Base-by-base conservation (phyloP, 148 eudicot genomes). In the Cornus suecica region DNA sequence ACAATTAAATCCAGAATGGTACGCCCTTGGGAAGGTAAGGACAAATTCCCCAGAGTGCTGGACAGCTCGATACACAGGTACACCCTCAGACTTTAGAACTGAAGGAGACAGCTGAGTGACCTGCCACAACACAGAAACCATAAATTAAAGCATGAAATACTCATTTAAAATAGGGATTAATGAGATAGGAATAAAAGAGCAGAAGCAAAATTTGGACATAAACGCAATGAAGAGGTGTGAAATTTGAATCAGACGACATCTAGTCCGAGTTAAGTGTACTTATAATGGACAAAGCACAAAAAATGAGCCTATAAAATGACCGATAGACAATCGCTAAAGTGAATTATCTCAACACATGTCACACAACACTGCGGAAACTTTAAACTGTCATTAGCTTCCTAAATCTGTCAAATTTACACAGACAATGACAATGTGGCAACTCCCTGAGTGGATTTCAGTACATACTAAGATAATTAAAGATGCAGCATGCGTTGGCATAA, bases 11-110 rank as follows among this genome's bases (percentile, higher is more conserved):
- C 93, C 90, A 25, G 86, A 79, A 72, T 89, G 93, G 71, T 89
- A 89, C 64, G 90, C 90, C 76, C 90, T 89, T 15, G 90, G 90
- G 72, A 89, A 89, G 62, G 93, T 89, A 32, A 89, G 82, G 72
- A 89, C 84, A 77, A 89, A 89, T 77, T 89, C 93, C 82, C 93
- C 84, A 3, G 90, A 75, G 65, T 80, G 76, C 74, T 89, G 93
- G 58, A 84, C 86, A 54, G 75, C 87, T 70, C 89, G 83, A 69
- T 80, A 84, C 27, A 89, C 89, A 1, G 93, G 90, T 42, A 89
- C 89, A 64, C 85, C 84, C 80, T 89, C 93, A 28, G 86, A 82
- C 74, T 84, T 85, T 11, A 89, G 65, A 70, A 89, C 75, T 7
- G 88, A 80, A 68, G 93, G 93, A 37, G 89, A 89, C 54, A 89